Base-by-base conservation (phyloP, 768 basidiomycete genomes). In the Naganishia randhawae region DNA sequence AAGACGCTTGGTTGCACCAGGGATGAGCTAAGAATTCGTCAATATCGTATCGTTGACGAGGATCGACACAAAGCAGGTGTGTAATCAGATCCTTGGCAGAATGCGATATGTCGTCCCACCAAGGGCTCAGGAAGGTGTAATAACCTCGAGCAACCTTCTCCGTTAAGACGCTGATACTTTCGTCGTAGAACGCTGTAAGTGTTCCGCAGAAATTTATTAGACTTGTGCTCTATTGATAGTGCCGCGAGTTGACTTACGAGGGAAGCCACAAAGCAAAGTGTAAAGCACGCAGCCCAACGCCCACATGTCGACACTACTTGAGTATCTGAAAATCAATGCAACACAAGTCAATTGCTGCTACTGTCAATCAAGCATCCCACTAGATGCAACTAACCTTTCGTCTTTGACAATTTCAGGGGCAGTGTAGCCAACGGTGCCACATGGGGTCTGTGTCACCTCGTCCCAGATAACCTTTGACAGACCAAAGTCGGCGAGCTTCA, bases 321-420 rank as follows among this genome's bases (percentile, higher is more conserved):
- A 75, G 67, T 80, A 80, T 39, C 54, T 45, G 32, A 2, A 9
- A 61, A 29, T 48, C 37, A 29, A 7, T 16, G 11, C 33, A 67
- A 22, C 37, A 27, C 19, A 42, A 22, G 54, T 42, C 37, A 54
- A 13, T 54, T 11, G 25, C 65, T 31, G 35, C 16, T 31, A 14
- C 35, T 2, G 3, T n/a, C 17, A 17, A 42, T 17, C 53, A 33
- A 22, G 27, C 17, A 50, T 32, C 22, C 6, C 6, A 32, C 33
- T 81, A 93, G 94, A 78, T 87, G n/a, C n/a, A n/a, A 89, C 78
- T 95, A 95, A 61, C 32, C 92, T 85, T 82, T 99, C 95, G 77
- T 98, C 96, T 81, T 97, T 98, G 74, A 99, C 96, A 70, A 99
- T 99, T 81, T 99, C 96, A 6, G 96, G 96, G 7, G 96, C 96